phyloP scores from a whole-genome alignment of 106 monocot species.

The Posidonia australis region DNA sequence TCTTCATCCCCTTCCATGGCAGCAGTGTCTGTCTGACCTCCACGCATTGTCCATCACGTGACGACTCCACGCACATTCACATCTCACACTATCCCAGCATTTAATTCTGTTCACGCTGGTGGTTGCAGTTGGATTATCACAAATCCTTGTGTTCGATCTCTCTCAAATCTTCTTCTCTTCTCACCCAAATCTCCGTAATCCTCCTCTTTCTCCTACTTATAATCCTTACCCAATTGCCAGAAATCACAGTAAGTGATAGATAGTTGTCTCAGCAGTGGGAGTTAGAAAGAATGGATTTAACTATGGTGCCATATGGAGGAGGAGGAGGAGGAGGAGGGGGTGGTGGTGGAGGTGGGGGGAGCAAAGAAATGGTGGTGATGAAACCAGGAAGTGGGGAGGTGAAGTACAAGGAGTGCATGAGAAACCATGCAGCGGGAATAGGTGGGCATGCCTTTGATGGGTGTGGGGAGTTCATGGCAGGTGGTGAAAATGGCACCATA shows the following conservation, averaged over 20 bases:
- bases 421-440: slow-evolving; percentile 53
- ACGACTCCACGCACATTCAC: neutral
- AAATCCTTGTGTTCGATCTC: neutral
- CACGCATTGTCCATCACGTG: neutral
- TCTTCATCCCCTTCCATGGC: neutral
- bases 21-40: neutral
- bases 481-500: too few relatives aligned
- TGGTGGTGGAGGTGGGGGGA: too few relatives aligned
- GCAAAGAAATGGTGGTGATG: too few relatives aligned
- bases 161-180: neutral
- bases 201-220: neutral
- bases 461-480: slow-evolving; percentile 76
- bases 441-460: slow-evolving; percentile 70
- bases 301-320: neutral
- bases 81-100: neutral
- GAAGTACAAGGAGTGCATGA: slow-evolving; percentile 37
- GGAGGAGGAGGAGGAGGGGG: neutral
- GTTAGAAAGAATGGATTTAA: neutral
- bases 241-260: too few relatives aligned
- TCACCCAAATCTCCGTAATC: neutral
- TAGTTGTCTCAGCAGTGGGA: too few relatives aligned
- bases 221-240: too few relatives aligned
- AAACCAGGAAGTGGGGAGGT: too few relatives aligned
- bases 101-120: neutral
- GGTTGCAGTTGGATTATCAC: neutral